Base-by-base conservation (phyloP, 306 rosid genomes). In the Lathyrus sativus region DNA sequence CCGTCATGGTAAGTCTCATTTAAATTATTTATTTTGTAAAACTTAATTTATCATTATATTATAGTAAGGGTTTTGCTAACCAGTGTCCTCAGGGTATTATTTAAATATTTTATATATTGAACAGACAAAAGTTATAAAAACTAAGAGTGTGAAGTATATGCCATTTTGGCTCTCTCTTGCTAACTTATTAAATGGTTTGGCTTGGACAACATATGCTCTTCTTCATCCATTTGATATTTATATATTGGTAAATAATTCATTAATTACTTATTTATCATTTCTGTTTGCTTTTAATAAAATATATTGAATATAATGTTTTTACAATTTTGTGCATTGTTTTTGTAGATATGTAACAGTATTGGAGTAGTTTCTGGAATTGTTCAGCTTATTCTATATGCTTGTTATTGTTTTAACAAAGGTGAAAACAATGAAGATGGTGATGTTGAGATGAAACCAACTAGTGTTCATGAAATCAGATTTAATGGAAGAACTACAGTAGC, bases 201-300 rank as follows among this genome's bases (percentile, higher is more conserved):
- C 65, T n/a, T 92, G 98, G 96, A 87, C 96, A 9, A 48, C 85
- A 7, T 92, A 88, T 82, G 89, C 96, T 53, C 85, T 92, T 44
- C 78, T 92, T 78, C 73, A 79, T 38, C 85, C 82, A 2, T 62
- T 87, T 0, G 98, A 92, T 57, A 31, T 79, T 70, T 89, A 55
- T 46, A 39, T 92, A 4, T 56, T 92, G 89, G 98, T 89, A 86
- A 54, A 9, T 26, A 17, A 62, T 3, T 11, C 13, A 4, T 37
- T 1, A 2, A 2, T 22, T 49, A 49, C 1, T 1, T 49, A 1
- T 51, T 17, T 15, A 49, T 17, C 1, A 18, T 18, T 41, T 41
- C 13, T 10, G 3, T 42, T 51, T 19, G 5, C 3, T 10, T 9
- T n/a, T 33, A 2, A 6, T 33, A 33, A 33, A 33, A 33, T 33